Percentiles rank a stretch among this genome's conserved stretches.
These are phyloP conservation scores for Dictyostelium purpureum DNA, from an alignment of 78 protist genomes.

Conservation along the genomic window DNA sequence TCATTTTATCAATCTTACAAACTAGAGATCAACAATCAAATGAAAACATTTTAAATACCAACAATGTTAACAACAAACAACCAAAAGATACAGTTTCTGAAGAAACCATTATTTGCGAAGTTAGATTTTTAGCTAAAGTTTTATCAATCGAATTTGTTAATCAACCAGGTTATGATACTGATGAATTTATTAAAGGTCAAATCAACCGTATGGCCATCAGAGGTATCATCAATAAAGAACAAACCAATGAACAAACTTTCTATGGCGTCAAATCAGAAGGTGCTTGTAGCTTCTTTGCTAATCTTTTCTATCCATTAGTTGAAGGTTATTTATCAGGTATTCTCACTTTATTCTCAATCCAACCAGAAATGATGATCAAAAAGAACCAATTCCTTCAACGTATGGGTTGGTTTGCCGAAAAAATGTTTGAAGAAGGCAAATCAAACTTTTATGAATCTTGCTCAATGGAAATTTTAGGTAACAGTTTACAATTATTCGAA, in stretches of 20 bases:
- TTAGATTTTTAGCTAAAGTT: slow-evolving; percentile 55
- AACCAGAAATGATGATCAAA: slow-evolving; percentile 77
- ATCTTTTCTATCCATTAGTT: slow-evolving; percentile 79
- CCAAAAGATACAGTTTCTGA: not conserved
- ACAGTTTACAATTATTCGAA: slow-evolving; percentile 53
- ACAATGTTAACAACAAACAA: not conserved
- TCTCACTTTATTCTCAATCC: slow-evolving; percentile 68
- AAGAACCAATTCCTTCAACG: slow-evolving; percentile 62
- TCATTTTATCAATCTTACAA: slow-evolving; percentile 11
- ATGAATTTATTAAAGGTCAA: slow-evolving; percentile 17
- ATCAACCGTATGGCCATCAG: slow-evolving; percentile 28
- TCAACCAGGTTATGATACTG: slow-evolving; percentile 57
- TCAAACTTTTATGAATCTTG: slow-evolving; percentile 79
- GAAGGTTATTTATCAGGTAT: slow-evolving; percentile 82
- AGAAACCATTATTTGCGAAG: slow-evolving; percentile 43
- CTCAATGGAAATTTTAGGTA: slow-evolving; percentile 77
- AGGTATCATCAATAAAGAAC: slow-evolving; percentile 17
- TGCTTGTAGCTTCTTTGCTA: slow-evolving; percentile 43
- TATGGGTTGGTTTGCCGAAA: slow-evolving; percentile 85
- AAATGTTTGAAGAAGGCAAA: slow-evolving; percentile 84
- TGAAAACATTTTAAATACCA: not conserved
- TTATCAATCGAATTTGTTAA: slow-evolving; percentile 69
- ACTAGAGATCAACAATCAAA: slow-evolving; percentile 13
- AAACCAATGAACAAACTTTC: not conserved
- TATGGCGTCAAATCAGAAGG: slow-evolving; percentile 52